Base-by-base conservation (phyloP, 1,284 basidiomycete species). In the Flammula alnicola region DNA sequence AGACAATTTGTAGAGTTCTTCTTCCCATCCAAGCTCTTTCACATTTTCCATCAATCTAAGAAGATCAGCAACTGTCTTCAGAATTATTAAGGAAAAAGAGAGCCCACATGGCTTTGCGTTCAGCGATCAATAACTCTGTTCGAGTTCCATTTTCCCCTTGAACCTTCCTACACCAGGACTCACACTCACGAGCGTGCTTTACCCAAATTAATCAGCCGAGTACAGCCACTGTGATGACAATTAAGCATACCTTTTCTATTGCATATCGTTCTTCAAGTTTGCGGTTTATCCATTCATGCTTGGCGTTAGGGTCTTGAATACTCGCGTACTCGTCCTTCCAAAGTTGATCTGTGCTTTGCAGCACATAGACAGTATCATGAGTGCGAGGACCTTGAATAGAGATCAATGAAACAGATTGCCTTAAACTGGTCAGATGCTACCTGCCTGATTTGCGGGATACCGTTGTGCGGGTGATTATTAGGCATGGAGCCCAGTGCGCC, bases 121-220 rank as follows among this genome's bases (percentile, higher is more conserved):
- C 1, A 2, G 17, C 5, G 3, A 30, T 27, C n/a, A n/a, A n/a
- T n/a, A n/a, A n/a, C n/a, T n/a, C n/a, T n/a, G n/a, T n/a, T n/a
- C n/a, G 2, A 22, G 12, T 8, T 23, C 5, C 3, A 14, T n/a
- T 19, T 17, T 4, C 5, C 35, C 3, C 9, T 25, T 30, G 25
- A 12, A 14, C 26, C 5, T 20, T 17, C 12, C 5, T 31, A 16
- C 38, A 22, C 44, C 44, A 45, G 4, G n/a, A 11, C 20, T 35
- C 23, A 30, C 44, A 45, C 7, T 17, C 25, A 5, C 33, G 33
- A 26, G 42, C 42, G 26, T 44, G 42, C 42, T 44, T 10, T 10
- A 33, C 4, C 3, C 26, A 25, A 23, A 44, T 8, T 11, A 11
- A 22, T 22, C 3, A 33, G 27, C 20, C 32, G 16, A 31, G n/a